phyloP scores from a whole-genome alignment of 441 rosid genomes.

The Gossypium davidsonii region DNA sequence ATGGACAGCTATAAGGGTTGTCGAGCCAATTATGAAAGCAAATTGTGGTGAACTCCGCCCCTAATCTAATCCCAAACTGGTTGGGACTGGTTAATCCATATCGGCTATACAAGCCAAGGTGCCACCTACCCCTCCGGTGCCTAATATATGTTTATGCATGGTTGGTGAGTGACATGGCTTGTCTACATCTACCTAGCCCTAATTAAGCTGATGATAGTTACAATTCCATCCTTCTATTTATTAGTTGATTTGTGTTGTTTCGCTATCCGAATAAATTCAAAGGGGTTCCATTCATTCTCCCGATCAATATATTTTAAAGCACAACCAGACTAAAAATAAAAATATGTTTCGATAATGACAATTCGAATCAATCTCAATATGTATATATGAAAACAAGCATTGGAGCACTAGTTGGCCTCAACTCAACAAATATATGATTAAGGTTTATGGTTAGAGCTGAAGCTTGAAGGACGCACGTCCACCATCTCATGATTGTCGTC shows the following conservation, averaged over 20 bases:
- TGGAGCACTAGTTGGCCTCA: not conserved
- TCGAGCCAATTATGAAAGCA: conserved; percentile 21
- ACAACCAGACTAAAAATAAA: too few relatives aligned
- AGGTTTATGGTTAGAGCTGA: not conserved
- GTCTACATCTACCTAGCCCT: not conserved
- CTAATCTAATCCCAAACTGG: conserved; percentile 18
- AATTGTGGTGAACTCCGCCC: conserved; percentile 13
- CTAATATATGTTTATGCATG: conserved; percentile 15
- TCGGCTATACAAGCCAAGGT: not conserved
- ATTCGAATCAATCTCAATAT: too few relatives aligned
- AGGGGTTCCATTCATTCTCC: not conserved
- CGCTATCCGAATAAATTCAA: not conserved
- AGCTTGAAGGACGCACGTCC: not conserved
- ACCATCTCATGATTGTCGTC: conserved; percentile 23
- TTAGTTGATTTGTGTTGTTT: not conserved
- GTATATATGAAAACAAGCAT: too few relatives aligned
- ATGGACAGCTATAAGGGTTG: conserved; percentile 22
- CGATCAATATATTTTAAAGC: too few relatives aligned
- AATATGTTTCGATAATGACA: too few relatives aligned
- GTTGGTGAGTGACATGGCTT: conserved; percentile 29
- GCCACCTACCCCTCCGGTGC: not conserved
- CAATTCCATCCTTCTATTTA: not conserved
- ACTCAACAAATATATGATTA: not conserved
- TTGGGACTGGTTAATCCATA: not conserved
- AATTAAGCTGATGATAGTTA: conserved; percentile 4